Percentiles rank a stretch among this genome's conserved stretches.
Evolutionary conservation across 345 rosid genomes (phyloP).

Genomic region (Litchi chinensis): DNA sequence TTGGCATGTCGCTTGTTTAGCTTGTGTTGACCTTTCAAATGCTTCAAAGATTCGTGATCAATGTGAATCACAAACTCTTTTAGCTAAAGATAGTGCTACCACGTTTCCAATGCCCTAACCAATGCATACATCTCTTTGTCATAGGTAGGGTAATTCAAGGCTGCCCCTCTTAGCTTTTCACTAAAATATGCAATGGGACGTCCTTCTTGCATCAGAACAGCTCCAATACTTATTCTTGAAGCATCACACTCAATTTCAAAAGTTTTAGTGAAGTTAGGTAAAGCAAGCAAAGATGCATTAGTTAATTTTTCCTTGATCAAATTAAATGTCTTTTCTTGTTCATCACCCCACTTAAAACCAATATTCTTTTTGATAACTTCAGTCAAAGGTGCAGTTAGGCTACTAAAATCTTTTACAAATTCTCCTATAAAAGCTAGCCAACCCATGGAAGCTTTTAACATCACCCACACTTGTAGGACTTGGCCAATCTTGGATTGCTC

Average conservation of each 20-base stretch:
- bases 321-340: neutral
- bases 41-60: too few relatives aligned
- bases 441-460: neutral
- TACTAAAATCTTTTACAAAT: neutral
- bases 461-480: neutral
- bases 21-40: too few relatives aligned
- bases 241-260: constrained; percentile 9
- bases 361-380: neutral
- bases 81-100: too few relatives aligned
- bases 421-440: constrained; percentile 1
- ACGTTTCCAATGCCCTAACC: too few relatives aligned
- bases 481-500: neutral
- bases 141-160: too few relatives aligned
- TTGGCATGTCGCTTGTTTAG: too few relatives aligned
- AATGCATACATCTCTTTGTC: too few relatives aligned
- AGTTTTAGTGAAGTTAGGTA: neutral
- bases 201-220: too few relatives aligned
- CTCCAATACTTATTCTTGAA: neutral
- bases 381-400: neutral
- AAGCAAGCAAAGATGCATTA: neutral
- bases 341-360: neutral
- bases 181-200: too few relatives aligned
- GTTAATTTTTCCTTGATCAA: neutral
- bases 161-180: too few relatives aligned
- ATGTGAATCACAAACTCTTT: too few relatives aligned